Percentiles rank a stretch among this genome's conserved stretches.
Evolutionary conservation across 768 basidiomycete species (phyloP).

Genomic region (Asterophora lycoperdoides): DNA sequence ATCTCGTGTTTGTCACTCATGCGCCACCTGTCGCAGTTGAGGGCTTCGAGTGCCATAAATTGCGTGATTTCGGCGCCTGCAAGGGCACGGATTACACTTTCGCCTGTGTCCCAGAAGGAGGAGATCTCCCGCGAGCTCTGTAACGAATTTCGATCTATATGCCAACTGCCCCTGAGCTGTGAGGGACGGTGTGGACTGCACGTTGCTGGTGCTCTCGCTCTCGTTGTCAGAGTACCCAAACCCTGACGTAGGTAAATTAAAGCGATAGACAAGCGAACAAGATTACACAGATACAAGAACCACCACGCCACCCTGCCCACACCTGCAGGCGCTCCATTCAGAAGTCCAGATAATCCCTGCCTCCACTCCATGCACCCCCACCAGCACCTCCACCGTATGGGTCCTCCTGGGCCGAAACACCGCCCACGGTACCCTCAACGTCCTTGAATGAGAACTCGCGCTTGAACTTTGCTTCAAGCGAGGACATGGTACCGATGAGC

Average conservation of each 20-base stretch:
- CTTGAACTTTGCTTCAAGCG: conserved; percentile 73
- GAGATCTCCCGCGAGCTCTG: too few relatives aligned
- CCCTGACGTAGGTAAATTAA: background rate
- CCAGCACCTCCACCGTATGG: conserved; percentile 39
- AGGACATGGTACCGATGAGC: conserved; percentile 67
- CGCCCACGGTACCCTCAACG: conserved; percentile 42
- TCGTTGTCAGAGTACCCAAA: too few relatives aligned
- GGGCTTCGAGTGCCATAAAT: too few relatives aligned
- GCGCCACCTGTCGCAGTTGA: too few relatives aligned
- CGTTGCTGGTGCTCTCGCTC: too few relatives aligned
- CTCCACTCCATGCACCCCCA: conserved; percentile 18
- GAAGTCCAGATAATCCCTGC: conserved; percentile 24
- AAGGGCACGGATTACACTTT: too few relatives aligned
- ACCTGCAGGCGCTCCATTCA: conserved; percentile 9
- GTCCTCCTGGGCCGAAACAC: conserved; percentile 33
- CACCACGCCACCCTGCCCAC: background rate
- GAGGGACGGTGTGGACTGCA: too few relatives aligned
- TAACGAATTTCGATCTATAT: too few relatives aligned
- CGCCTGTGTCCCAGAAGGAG: too few relatives aligned
- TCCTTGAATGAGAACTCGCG: conserved; percentile 81
- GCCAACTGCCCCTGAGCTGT: too few relatives aligned
- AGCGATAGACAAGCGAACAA: background rate
- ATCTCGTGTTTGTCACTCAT: too few relatives aligned
- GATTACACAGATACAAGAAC: background rate
- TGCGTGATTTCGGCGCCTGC: too few relatives aligned